Base-by-base conservation (phyloP, 371 early-diverging fungal genomes). In the Apophysomyces variabilis region DNA sequence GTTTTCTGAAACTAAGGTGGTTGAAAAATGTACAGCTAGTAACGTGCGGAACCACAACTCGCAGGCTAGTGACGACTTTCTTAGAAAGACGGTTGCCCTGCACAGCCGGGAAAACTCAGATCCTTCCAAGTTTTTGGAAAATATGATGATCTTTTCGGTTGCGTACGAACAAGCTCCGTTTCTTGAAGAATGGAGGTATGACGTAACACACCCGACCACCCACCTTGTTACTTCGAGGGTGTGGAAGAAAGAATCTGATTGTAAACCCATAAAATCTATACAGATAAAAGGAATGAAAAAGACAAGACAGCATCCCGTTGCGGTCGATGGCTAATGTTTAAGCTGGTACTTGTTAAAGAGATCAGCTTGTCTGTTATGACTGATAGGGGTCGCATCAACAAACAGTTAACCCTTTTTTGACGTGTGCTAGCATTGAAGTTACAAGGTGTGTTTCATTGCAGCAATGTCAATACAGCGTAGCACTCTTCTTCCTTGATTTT, bases 91-190 rank as follows among this genome's bases (percentile, higher is more conserved):
- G 54, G 8, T 11, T 16, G 21, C 0, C 9, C 9, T 50, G 54
- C 32, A 26, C 32, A 50, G 5, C 9, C 21, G 21, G 21, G 16
- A 26, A 50, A 50, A 50, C 54, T 21, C 54, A n/a, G 54, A 50
- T 50, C 54, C 54, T 50, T 50, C 54, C 54, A 50, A 26, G 54
- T 50, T 50, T 45, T 50, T 50, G 54, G 54, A 50, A 50, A 50
- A 50, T 21, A 50, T 50, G 54, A 50, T 50, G 54, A 50, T 50
- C 16, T 21, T 50, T 50, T 21, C 21, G 54, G n/a, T 50, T 18
- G 4, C 8, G n/a, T 50, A 50, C 54, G 54, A 50, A 9, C 54
- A 50, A 50, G 18, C 54, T 50, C 21, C 54, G 54, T 50, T 26
- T 6, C 7, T 26, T 26, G 3, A 7, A 18, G 54, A 26, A 50